These are phyloP conservation scores for Microstegium vimineum DNA, from an alignment of 176 grass and related monocot genomes.

Conservation along the genomic window DNA sequence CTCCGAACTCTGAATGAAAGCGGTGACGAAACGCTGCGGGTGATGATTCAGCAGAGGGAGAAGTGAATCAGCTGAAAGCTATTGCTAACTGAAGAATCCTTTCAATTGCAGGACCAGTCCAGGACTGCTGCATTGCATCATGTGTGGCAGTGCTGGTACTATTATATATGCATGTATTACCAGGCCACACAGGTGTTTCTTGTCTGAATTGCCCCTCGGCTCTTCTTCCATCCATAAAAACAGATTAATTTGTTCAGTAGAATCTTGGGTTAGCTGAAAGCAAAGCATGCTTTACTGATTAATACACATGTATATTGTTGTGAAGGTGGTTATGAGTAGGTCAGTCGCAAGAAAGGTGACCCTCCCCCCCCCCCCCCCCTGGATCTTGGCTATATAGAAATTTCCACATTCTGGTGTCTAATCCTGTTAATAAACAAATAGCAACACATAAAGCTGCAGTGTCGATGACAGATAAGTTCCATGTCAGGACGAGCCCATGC, in stretches of 20 bases:
- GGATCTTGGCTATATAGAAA: neutral
- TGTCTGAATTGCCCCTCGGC: conserved; percentile 23
- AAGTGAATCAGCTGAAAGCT: conserved; percentile 70
- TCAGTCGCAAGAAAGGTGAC: conserved; percentile 64
- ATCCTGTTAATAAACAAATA: neutral
- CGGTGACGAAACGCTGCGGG: conserved; percentile 17
- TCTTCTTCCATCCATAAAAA: neutral
- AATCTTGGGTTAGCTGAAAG: neutral
- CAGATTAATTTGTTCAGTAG: neutral
- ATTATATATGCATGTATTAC: neutral
- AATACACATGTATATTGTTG: conserved; percentile 22
- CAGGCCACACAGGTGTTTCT: neutral
- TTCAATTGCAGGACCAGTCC: conserved; percentile 10
- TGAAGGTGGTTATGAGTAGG: conserved; percentile 64
- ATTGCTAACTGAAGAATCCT: conserved; percentile 84
- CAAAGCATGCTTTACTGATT: neutral
- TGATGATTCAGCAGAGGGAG: conserved; percentile 13
- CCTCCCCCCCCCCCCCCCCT: no score
- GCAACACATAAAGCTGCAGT: neutral
- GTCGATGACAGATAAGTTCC: neutral
- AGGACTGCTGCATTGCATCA: conserved; percentile 21
- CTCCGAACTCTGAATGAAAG: conserved; percentile 54
- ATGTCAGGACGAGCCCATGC: neutral
- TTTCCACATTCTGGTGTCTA: neutral
- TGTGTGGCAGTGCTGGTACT: neutral